phyloP scores from a whole-genome alignment of 2,329 filamentous ascomycete genomes.

The Diaporthe humulicola region DNA sequence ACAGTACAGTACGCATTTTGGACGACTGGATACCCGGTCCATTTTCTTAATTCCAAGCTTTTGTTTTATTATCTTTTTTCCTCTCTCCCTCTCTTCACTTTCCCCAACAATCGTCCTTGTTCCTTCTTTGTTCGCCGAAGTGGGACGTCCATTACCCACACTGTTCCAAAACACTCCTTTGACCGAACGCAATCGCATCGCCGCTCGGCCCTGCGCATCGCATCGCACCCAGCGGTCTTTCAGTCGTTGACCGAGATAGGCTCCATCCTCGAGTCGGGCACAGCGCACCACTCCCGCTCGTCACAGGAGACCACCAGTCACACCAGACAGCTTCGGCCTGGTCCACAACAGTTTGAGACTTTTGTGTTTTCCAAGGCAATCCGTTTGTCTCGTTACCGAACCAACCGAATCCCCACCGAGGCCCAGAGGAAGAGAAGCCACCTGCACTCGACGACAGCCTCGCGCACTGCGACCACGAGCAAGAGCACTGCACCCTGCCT shows the following conservation, averaged over 20 bases:
- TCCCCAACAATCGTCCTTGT: background rate
- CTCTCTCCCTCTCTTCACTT: background rate
- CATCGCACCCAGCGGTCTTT: slow-evolving; percentile 1
- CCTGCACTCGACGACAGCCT: background rate
- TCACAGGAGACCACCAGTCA: background rate
- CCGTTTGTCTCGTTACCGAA: background rate
- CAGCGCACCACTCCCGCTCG: background rate
- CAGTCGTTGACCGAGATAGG: slow-evolving; percentile 8
- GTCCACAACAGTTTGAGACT: slow-evolving; percentile 20
- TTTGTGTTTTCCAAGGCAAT: background rate
- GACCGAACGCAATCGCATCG: slow-evolving; percentile 22
- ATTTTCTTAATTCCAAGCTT: slow-evolving; percentile 31
- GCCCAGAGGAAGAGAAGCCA: background rate
- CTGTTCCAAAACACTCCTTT: slow-evolving; percentile 34
- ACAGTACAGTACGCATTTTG: slow-evolving; percentile 30
- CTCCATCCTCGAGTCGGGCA: background rate
- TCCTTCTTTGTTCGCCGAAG: slow-evolving; percentile 28
- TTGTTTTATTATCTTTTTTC: slow-evolving; percentile 5
- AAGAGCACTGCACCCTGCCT: background rate
- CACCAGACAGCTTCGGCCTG: background rate
- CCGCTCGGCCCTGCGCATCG: slow-evolving; percentile 6
- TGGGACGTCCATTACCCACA: slow-evolving; percentile 10
- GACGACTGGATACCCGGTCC: slow-evolving; percentile 29
- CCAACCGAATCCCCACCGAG: slow-evolving; percentile 2
- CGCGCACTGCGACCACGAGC: background rate